Percentiles rank a stretch among this genome's conserved stretches.
Conservation (phyloP, 257 asterid genomes). For the Solanum appendiculatum region DNA sequence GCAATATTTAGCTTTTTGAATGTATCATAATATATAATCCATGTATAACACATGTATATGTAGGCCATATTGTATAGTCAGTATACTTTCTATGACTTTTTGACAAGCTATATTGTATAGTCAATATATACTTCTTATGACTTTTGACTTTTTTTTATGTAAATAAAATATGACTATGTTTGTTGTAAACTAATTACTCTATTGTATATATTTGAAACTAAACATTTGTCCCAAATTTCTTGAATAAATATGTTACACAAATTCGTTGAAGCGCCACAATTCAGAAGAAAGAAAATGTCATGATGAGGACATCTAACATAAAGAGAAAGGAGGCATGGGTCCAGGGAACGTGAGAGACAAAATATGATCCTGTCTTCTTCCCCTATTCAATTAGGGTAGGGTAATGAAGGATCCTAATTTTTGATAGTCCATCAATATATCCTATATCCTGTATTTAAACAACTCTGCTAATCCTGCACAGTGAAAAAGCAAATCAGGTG, state of each 20-base stretch:
- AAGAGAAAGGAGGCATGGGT: neutral
- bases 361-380: neutral
- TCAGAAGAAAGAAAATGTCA: neutral
- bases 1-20: neutral
- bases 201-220: no score
- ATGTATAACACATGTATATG: neutral
- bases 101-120: neutral
- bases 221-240: neutral
- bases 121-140: neutral
- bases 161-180: neutral
- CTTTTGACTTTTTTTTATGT: neutral
- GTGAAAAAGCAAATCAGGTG: neutral
- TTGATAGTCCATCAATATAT: neutral
- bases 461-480: neutral
- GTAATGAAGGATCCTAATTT: neutral
- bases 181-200: neutral
- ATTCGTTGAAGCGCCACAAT: neutral
- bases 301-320: neutral
- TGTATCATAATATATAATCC: neutral
- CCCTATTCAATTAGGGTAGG: neutral
- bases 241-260: neutral
- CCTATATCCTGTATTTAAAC: neutral
- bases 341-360: neutral
- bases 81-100: neutral
- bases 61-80: neutral